These are phyloP conservation scores for Nannochloropsis salina DNA, from an alignment of 108 stramenopile genomes.

Conservation along the genomic window DNA sequence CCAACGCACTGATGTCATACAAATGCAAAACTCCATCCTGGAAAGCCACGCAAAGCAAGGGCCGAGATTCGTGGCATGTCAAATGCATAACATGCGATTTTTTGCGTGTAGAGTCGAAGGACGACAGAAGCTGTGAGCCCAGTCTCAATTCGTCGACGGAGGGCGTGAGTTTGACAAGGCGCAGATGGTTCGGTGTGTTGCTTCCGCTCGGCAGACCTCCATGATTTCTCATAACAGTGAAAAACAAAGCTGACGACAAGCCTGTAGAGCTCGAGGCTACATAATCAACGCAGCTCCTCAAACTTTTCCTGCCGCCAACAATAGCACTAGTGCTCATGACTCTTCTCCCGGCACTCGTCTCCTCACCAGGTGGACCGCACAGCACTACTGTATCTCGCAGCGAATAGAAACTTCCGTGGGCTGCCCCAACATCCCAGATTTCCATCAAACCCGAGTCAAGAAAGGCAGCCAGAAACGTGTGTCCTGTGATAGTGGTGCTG, in stretches of 20 bases:
- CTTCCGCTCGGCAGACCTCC: neutral
- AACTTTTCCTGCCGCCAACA: neutral
- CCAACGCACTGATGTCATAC: neutral
- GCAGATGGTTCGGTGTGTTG: neutral
- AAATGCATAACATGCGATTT: neutral
- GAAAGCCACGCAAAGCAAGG: neutral
- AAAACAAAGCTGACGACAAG: neutral
- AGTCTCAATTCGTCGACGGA: neutral
- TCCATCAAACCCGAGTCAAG: neutral
- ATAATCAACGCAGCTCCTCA: neutral
- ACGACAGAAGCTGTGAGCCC: neutral
- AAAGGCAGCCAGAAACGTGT: neutral
- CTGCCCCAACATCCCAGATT: neutral
- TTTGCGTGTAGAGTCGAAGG: neutral
- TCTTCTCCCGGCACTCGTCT: neutral
- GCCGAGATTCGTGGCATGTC: neutral
- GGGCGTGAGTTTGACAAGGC: neutral
- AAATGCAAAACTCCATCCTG: conserved; percentile 15
- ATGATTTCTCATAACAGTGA: neutral
- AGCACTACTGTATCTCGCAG: conserved; percentile 4
- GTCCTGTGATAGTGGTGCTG: neutral
- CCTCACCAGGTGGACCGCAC: neutral
- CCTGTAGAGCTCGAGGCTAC: neutral
- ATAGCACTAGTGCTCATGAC: neutral
- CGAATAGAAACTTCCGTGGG: neutral